Evolutionary conservation across 306 rosid species (phyloP), one percentile per base, ranked within the genome.

Genomic region (Prosopis cineraria): DNA sequence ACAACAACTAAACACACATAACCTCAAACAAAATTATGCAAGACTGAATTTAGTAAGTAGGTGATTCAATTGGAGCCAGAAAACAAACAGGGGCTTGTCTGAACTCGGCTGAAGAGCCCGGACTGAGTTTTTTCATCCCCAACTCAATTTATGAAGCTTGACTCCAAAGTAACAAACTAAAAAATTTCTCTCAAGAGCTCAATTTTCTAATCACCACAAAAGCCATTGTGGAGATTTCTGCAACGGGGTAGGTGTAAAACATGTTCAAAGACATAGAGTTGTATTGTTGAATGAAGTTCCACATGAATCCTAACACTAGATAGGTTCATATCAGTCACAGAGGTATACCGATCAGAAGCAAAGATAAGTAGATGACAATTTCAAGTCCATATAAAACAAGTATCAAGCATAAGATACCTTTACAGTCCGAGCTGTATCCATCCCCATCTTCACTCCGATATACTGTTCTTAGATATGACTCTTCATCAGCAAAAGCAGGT

Each of bases 401-500:
- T 72, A 34, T 8, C 44, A 47, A 30, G 37, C 9, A 53, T 36
- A 68, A 75, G 58, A 72, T 89, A 94, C 98, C 98, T 90, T 84
- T 82, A 90, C 80, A 77, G 24, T 89, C 90, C 0, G 88, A 82
- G 82, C 63, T 83, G 84, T 88, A 83, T 82, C 81, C 87, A 73
- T 79, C 89, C 62, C 87, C 84, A 78, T 84, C 96, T 80, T 75
- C 91, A 39, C 75, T 75, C 75, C 76, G 76, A 82, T 84, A 89
- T 39, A 86, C 60, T 50, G 70, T 85, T 90, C 90, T 87, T 76
- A 89, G 66, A 74, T 89, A 84, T 44, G 89, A 81, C 82, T 79
- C 94, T 87, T 94, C 97, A 75, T 94, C 97, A 62, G 88, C 84
- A 76, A 76, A 88, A 72, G 92, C 87, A 31, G 97, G 98, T 84